These are phyloP conservation scores for Hordeum vulgare DNA, from an alignment of 176 grass and related monocot genomes.

Conservation along the genomic window DNA sequence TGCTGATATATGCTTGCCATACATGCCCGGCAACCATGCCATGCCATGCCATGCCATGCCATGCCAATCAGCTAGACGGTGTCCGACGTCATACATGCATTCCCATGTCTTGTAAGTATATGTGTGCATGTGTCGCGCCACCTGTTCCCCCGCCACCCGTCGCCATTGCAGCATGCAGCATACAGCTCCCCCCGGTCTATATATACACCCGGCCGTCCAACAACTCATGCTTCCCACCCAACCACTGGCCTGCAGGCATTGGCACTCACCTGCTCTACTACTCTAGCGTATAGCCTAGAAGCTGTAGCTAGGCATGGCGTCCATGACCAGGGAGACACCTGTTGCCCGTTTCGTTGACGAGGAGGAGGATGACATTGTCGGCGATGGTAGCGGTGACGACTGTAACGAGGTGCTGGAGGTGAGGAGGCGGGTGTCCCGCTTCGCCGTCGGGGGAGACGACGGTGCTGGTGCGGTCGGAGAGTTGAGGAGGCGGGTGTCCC, in stretches of 20 bases:
- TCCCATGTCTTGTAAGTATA: background rate
- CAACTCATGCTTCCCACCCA: background rate
- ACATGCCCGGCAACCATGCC: slow-evolving; percentile 9
- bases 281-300: background rate
- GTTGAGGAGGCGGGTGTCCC: slow-evolving; percentile 18
- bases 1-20: slow-evolving; percentile 29
- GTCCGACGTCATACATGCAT: background rate
- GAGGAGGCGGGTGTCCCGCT: slow-evolving; percentile 27
- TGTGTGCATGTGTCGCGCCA: background rate
- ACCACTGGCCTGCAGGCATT: background rate
- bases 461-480: background rate
- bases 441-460: slow-evolving; percentile 32
- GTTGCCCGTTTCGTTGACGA: background rate
- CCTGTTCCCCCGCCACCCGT: slow-evolving; percentile 10
- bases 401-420: background rate
- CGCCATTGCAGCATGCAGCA: slow-evolving; percentile 1
- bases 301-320: slow-evolving; percentile 9
- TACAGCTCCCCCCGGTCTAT: background rate
- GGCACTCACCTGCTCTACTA: slow-evolving; percentile 26
- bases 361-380: background rate
- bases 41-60: background rate
- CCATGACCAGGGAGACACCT: background rate
- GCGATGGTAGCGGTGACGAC: background rate
- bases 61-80: background rate
- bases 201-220: background rate